Evolutionary conservation across 1,284 basidiomycete species (phyloP).

Genomic region (Malassezia brasiliensis): DNA sequence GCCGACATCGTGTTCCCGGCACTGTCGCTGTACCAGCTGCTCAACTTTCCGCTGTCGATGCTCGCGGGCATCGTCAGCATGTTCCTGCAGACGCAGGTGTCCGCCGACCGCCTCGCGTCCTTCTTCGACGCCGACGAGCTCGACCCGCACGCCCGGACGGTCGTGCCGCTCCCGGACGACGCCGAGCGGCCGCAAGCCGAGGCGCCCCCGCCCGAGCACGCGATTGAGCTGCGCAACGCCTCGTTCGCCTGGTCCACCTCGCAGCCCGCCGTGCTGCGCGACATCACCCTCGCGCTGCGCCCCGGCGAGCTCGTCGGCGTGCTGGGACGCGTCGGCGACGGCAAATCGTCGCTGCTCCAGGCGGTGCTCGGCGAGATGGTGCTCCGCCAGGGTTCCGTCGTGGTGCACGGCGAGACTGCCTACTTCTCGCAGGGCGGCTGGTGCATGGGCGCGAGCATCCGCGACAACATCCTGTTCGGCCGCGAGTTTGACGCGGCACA

Average conservation of each 20-base stretch:
- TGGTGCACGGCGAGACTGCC: slow-evolving; percentile 63
- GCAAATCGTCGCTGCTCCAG: slow-evolving; percentile 58
- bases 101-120: slow-evolving; percentile 64
- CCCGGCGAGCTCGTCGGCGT: slow-evolving; percentile 82
- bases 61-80: slow-evolving; percentile 56
- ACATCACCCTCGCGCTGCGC: slow-evolving; percentile 63
- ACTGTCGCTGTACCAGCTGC: slow-evolving; percentile 80
- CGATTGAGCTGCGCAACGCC: slow-evolving; percentile 51
- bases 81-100: slow-evolving; percentile 65
- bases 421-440: slow-evolving; percentile 86
- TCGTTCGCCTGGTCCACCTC: slow-evolving; percentile 58
- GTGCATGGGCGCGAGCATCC: slow-evolving; percentile 54
- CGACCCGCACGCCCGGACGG: slow-evolving; percentile 49
- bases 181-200: neutral
- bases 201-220: neutral
- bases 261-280: slow-evolving; percentile 57
- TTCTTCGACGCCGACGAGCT: slow-evolving; percentile 74
- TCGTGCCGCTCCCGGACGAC: neutral
- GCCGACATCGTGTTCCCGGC: slow-evolving; percentile 88
- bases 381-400: slow-evolving; percentile 63
- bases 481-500: slow-evolving; percentile 67
- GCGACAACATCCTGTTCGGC: slow-evolving; percentile 59
- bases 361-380: slow-evolving; percentile 74
- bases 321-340: slow-evolving; percentile 80
- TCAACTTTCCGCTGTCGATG: slow-evolving; percentile 78